These are phyloP conservation scores for Chaetomiaceae sp. DNA, from an alignment of 2,329 filamentous ascomycete genomes.

Conservation along the genomic window DNA sequence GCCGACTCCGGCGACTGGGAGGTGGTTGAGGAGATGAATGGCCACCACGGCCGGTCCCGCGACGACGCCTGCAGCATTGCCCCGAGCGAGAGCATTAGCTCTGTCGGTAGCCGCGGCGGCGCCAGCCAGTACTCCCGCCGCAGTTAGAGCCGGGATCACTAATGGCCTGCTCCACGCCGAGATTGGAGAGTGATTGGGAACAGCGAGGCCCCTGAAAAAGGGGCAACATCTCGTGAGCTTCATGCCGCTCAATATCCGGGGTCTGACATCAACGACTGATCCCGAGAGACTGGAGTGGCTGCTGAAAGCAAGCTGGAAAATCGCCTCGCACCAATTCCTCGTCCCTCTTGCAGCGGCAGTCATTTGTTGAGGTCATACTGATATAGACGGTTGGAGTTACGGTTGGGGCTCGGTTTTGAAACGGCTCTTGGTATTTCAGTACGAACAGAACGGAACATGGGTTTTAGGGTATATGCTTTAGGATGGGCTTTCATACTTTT, in stretches of 20 bases:
- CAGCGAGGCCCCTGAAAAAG: neutral
- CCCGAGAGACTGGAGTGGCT: neutral
- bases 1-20: conserved; percentile 12
- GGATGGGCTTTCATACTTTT: no score
- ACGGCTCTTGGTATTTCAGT: neutral
- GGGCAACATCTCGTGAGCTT: neutral
- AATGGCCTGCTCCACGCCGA: neutral
- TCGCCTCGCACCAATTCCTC: neutral
- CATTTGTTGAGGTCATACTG: neutral
- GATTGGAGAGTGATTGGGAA: neutral
- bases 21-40: conserved; percentile 12
- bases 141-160: neutral
- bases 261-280: neutral
- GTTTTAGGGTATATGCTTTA: no score
- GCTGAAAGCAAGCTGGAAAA: neutral
- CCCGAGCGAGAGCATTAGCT: conserved; percentile 54
- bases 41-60: neutral
- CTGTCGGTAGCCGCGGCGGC: conserved; percentile 13
- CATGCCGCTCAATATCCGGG: neutral
- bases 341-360: neutral
- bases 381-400: neutral
- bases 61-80: conserved; percentile 31
- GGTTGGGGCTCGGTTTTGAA: neutral
- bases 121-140: neutral
- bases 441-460: neutral